phyloP scores from a whole-genome alignment of 1,284 basidiomycete genomes.

The Leccinum solheimii region DNA sequence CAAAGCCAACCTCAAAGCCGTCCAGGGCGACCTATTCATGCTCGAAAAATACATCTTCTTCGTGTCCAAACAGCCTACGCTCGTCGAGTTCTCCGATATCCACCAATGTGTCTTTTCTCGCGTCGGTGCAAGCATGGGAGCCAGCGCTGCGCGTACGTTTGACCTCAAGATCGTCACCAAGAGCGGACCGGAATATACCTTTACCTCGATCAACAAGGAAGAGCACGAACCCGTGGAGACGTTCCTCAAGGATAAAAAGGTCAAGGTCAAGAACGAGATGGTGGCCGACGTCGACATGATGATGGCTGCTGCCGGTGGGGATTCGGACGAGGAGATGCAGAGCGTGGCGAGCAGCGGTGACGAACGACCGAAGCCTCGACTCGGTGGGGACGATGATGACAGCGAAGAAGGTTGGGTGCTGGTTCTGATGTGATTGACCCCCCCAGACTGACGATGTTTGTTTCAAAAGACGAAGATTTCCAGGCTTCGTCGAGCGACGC shows the following conservation, averaged over 20 bases:
- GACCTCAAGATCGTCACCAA: slow-evolving; percentile 91
- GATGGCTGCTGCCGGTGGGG: slow-evolving; percentile 66
- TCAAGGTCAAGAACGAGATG: slow-evolving; percentile 96
- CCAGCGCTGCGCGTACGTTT: slow-evolving; percentile 88
- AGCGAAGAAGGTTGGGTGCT: slow-evolving; percentile 76
- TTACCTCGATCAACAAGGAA: slow-evolving; percentile 94
- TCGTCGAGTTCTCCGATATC: slow-evolving; percentile 90
- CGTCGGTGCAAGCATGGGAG: slow-evolving; percentile 85
- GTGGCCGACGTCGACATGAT: slow-evolving; percentile 80
- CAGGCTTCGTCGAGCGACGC: slow-evolving; percentile 78
- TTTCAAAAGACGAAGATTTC: slow-evolving; percentile 78
- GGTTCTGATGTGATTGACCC: neutral
- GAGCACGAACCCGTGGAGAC: slow-evolving; percentile 87
- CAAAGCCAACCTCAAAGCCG: slow-evolving; percentile 97
- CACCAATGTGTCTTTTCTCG: slow-evolving; percentile 93
- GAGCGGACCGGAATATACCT: slow-evolving; percentile 80
- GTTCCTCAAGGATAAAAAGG: slow-evolving; percentile 89
- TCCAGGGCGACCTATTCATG: slow-evolving; percentile 96
- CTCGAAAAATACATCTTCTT: slow-evolving; percentile 98
- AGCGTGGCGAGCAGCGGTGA: slow-evolving; percentile 73
- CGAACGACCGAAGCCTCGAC: slow-evolving; percentile 55
- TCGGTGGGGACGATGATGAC: slow-evolving; percentile 67
- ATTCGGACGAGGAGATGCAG: slow-evolving; percentile 86
- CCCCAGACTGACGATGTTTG: slow-evolving; percentile 15
- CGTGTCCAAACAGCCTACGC: slow-evolving; percentile 93